phyloP scores from a whole-genome alignment of 192 early-diverging fungal species.

The Funneliformis geosporum region DNA sequence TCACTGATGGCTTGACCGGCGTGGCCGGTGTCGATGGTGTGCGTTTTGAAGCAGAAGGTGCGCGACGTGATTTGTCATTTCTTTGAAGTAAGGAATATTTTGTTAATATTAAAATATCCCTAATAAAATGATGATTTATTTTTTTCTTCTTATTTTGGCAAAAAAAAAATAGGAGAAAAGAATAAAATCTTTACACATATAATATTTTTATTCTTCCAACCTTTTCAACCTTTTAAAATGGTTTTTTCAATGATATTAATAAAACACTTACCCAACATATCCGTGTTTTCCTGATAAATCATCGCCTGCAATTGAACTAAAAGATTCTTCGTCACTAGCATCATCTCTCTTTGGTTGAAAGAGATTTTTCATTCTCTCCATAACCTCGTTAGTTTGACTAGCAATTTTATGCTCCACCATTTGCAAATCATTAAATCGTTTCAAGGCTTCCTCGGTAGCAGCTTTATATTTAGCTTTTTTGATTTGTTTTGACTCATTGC shows the following conservation, averaged over 20 bases:
- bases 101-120: not conserved
- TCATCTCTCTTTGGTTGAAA: not conserved
- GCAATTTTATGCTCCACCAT: constrained; percentile 14
- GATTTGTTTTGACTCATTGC: constrained; percentile 6
- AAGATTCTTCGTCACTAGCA: constrained; percentile 13
- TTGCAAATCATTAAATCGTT: constrained; percentile 27
- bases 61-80: not conserved
- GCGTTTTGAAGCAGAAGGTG: constrained; percentile 9
- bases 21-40: not conserved
- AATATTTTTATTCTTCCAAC: not conserved
- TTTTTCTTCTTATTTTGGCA: not conserved
- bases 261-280: not conserved
- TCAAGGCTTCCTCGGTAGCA: constrained; percentile 10
- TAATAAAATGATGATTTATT: not conserved
- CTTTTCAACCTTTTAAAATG: too few relatives aligned
- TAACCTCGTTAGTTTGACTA: constrained; percentile 15
- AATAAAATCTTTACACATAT: not conserved
- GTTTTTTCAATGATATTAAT: not conserved
- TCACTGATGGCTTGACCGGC: not conserved
- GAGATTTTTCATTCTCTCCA: constrained; percentile 16
- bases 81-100: not conserved
- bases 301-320: constrained; percentile 1
- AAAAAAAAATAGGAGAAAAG: not conserved
- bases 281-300: not conserved
- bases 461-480: constrained; percentile 20